A percentile compares a stretch with the other conserved stretches of the same genome.
These are phyloP conservation scores for Colletotrichum sp. DNA, from an alignment of 2,329 filamentous ascomycete species.

Conservation along the genomic window DNA sequence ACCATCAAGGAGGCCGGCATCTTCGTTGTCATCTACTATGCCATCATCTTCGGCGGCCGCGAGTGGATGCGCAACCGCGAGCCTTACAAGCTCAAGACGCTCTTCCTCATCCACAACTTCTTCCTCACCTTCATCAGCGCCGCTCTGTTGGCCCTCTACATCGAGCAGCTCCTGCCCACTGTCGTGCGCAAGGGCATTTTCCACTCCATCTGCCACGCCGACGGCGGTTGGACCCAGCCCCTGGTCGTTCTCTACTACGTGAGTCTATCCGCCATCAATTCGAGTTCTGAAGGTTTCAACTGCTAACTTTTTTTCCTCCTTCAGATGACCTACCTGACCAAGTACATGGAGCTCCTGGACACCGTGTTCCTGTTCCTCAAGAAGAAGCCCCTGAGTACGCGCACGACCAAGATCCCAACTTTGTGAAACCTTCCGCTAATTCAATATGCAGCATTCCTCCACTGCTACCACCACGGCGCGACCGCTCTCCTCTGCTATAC, in stretches of 20 bases:
- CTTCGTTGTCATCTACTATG: constrained; percentile 88
- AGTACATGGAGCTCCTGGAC: constrained; percentile 94
- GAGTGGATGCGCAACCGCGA: constrained; percentile 89
- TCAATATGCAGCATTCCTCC: constrained; percentile 78
- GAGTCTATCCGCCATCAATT: constrained; percentile 42
- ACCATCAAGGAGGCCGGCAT: constrained; percentile 83
- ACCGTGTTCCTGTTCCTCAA: constrained; percentile 97
- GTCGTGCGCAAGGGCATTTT: constrained; percentile 83
- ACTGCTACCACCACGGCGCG: constrained; percentile 98
- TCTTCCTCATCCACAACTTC: constrained; percentile 98
- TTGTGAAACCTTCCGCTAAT: constrained; percentile 31
- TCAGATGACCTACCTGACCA: constrained; percentile 96
- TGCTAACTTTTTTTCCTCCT: not conserved
- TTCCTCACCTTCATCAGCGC: constrained; percentile 87
- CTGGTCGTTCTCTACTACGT: constrained; percentile 97
- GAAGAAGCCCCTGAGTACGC: constrained; percentile 93
- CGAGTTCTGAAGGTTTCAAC: not conserved
- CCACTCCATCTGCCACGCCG: constrained; percentile 80
- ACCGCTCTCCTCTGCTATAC: constrained; percentile 98
- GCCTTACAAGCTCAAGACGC: constrained; percentile 83
- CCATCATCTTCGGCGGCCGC: constrained; percentile 90
- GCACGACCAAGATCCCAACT: not conserved
- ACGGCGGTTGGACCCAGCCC: constrained; percentile 92
- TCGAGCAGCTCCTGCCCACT: constrained; percentile 89
- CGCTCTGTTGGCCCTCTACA: constrained; percentile 80